A percentile compares a stretch with the other conserved stretches of the same genome.
Evolutionary conservation across 1,284 basidiomycete species (phyloP).

Genomic region (Ustilago trichophora): DNA sequence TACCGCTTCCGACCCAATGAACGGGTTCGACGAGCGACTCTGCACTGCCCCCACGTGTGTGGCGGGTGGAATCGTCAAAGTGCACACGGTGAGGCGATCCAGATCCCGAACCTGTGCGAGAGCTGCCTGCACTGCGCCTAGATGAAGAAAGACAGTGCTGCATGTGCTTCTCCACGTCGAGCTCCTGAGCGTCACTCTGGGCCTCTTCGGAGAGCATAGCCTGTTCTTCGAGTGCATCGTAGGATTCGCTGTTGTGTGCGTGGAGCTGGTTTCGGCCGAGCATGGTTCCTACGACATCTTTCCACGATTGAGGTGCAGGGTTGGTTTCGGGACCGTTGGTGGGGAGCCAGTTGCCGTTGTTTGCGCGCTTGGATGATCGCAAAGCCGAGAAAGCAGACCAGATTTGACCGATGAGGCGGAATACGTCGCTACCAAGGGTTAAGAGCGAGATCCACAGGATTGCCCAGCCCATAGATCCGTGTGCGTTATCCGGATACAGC

Average conservation of each 20-base stretch:
- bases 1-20: constrained; percentile 36
- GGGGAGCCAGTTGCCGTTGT: constrained; percentile 7
- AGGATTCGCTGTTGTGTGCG: constrained; percentile 11
- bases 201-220: constrained; percentile 33
- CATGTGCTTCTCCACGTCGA: constrained; percentile 30
- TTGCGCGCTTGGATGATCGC: constrained; percentile 3
- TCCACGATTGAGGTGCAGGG: constrained; percentile 11
- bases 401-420: constrained; percentile 33
- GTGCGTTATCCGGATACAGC: constrained; percentile 57
- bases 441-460: constrained; percentile 53
- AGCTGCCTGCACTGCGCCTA: constrained; percentile 4
- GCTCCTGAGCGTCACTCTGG: constrained; percentile 26
- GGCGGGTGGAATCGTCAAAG: constrained; percentile 36
- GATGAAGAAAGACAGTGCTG: constrained; percentile 3
- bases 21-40: constrained; percentile 28
- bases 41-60: constrained; percentile 18
- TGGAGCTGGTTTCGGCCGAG: constrained; percentile 12
- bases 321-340: neutral
- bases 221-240: constrained; percentile 38
- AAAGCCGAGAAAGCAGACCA: constrained; percentile 17
- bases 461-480: constrained; percentile 52
- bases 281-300: constrained; percentile 14
- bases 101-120: constrained; percentile 8
- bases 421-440: constrained; percentile 48
- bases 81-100: constrained; percentile 43